Percentiles rank a stretch among this genome's conserved stretches.
Evolutionary conservation across 768 basidiomycete genomes (phyloP).

Genomic region (Mycena albidolilacea): DNA sequence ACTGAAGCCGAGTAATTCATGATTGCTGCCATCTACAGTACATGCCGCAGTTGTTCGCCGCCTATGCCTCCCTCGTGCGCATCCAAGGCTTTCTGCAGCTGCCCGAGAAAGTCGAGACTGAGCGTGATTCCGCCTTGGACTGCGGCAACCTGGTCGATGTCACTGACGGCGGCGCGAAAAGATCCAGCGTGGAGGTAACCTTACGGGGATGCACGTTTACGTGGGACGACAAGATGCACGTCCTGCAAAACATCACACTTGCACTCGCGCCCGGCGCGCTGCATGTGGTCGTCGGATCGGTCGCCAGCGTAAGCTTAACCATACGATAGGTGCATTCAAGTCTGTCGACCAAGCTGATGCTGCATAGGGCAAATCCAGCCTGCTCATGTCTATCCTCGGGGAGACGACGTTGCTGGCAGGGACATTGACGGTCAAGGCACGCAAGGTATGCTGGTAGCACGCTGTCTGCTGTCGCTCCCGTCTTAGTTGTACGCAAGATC

Average conservation of each 20-base stretch:
- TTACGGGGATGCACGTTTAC: slow-evolving; percentile 22
- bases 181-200: slow-evolving; percentile 12
- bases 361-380: slow-evolving; percentile 32
- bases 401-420: slow-evolving; percentile 25
- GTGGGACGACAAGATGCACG: slow-evolving; percentile 29
- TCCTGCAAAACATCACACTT: slow-evolving; percentile 20
- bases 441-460: neutral
- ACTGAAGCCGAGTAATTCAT: neutral
- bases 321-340: neutral
- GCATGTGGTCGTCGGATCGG: slow-evolving; percentile 34
- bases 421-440: slow-evolving; percentile 13
- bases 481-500: neutral
- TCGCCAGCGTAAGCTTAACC: slow-evolving; percentile 24
- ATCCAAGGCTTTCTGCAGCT: slow-evolving; percentile 34
- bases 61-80: slow-evolving; percentile 26
- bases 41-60: slow-evolving; percentile 15
- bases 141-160: slow-evolving; percentile 16
- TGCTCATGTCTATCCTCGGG: slow-evolving; percentile 32
- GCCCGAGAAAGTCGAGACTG: slow-evolving; percentile 20
- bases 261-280: slow-evolving; percentile 22
- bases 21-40: neutral
- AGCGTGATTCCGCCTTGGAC: neutral
- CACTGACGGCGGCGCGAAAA: slow-evolving; percentile 10
- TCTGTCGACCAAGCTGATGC: neutral
- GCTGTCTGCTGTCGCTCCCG: neutral